Conservation (phyloP, 768 basidiomycete species). For the Mycena galericulata region DNA sequence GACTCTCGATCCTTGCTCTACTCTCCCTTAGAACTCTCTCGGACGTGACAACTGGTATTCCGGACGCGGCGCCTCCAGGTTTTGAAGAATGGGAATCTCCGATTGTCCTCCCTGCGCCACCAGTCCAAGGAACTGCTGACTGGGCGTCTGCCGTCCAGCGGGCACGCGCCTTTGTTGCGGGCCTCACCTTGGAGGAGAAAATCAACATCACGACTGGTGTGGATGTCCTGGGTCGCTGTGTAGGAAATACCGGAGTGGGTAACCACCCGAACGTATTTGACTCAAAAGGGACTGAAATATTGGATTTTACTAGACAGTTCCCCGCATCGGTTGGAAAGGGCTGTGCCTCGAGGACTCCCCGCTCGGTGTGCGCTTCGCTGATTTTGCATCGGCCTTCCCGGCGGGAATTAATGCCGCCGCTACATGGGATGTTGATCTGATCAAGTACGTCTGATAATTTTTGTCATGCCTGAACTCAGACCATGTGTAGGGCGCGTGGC, state of each 20-base stretch:
- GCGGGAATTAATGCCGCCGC: constrained; percentile 70
- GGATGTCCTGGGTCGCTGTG: constrained; percentile 38
- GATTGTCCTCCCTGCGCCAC: constrained; percentile 26
- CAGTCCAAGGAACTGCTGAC: constrained; percentile 1
- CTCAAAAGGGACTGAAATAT: constrained; percentile 12
- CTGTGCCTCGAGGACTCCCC: constrained; percentile 59
- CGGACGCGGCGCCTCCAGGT: constrained; percentile 25
- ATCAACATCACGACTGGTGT: constrained; percentile 45
- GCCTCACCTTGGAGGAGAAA: constrained; percentile 43
- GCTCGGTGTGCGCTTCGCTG: constrained; percentile 67
- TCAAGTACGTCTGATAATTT: not conserved
- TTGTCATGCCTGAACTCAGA: constrained; percentile 48
- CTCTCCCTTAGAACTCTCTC: not conserved
- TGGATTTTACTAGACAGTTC: constrained; percentile 38
- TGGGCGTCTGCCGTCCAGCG: constrained; percentile 17
- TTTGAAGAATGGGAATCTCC: constrained; percentile 30
- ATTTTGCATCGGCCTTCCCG: constrained; percentile 69
- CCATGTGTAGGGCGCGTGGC: constrained; percentile 63
- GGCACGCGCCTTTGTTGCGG: constrained; percentile 20
- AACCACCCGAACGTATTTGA: constrained; percentile 30
- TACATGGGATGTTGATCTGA: constrained; percentile 54
- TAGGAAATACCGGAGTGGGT: constrained; percentile 29
- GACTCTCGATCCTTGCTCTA: not conserved
- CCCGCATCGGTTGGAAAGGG: constrained; percentile 39
- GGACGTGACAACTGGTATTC: constrained; percentile 28